A percentile compares a stretch with the other conserved stretches of the same genome.
These are phyloP conservation scores for Leucosporidium yakuticum DNA, from an alignment of 768 basidiomycete species.

Conservation along the genomic window DNA sequence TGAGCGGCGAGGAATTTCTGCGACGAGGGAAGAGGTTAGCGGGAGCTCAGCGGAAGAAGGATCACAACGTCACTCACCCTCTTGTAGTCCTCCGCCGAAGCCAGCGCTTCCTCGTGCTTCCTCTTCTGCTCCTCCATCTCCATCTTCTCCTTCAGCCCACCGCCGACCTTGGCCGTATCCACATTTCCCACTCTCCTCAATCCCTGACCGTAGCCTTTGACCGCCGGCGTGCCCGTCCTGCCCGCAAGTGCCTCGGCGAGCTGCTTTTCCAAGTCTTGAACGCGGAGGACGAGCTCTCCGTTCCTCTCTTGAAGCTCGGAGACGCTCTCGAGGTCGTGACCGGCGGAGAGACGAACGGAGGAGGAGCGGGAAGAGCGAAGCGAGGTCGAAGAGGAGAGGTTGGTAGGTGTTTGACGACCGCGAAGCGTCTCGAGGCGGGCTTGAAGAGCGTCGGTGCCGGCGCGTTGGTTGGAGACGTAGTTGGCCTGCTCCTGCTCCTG, in stretches of 20 bases:
- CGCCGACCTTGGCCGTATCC: background rate
- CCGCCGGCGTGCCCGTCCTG: too few species aligned
- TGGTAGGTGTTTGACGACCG: background rate
- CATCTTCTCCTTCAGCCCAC: background rate
- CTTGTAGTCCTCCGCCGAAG: slow-evolving; percentile 7
- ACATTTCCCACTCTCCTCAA: too few species aligned
- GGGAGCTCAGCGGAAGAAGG: too few species aligned
- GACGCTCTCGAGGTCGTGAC: background rate
- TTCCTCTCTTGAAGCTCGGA: slow-evolving; percentile 18
- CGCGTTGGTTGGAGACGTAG: slow-evolving; percentile 13
- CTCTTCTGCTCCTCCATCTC: background rate
- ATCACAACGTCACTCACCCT: slow-evolving; percentile 2
- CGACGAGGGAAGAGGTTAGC: fast-evolving
- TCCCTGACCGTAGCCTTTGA: too few species aligned
- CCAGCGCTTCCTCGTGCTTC: slow-evolving; percentile 2
- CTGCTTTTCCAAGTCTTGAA: background rate
- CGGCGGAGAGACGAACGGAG: background rate
- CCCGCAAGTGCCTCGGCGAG: background rate
- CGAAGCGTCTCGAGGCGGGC: slow-evolving; percentile 17
- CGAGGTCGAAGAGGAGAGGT: background rate
- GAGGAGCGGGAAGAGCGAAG: background rate
- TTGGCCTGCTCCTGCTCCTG: slow-evolving; percentile 10
- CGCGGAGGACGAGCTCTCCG: background rate
- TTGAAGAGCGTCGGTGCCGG: slow-evolving; percentile 28
- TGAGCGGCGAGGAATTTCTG: slow-evolving; percentile 29